Percentiles rank a stretch among this genome's conserved stretches.
Conservation (phyloP, 2,329 filamentous ascomycete species). For the Mycosphaerella sp. region DNA sequence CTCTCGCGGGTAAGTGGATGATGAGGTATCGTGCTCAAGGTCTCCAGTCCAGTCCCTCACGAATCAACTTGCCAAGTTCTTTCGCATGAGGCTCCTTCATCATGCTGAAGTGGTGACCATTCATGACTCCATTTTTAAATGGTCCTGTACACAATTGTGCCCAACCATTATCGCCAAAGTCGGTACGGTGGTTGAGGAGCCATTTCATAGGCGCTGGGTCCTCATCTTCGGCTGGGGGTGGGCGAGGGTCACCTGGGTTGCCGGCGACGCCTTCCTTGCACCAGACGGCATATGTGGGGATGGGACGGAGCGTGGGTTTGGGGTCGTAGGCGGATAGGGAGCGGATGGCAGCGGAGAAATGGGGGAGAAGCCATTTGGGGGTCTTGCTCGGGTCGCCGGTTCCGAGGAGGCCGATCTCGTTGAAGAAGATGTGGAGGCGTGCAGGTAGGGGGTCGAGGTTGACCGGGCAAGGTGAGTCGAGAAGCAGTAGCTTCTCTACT, state of each 20-base stretch:
- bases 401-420: conserved; percentile 63
- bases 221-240: conserved; percentile 54
- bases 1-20: no score
- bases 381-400: conserved; percentile 54
- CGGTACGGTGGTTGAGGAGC: conserved; percentile 65
- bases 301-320: conserved; percentile 55
- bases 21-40: background rate
- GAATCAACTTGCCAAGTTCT: conserved; percentile 39
- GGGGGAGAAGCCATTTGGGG: conserved; percentile 66
- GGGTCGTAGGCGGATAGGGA: conserved; percentile 65
- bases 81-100: conserved; percentile 54
- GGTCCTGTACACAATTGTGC: conserved; percentile 56
- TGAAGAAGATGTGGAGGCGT: conserved; percentile 65
- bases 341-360: conserved; percentile 63
- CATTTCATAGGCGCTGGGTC: conserved; percentile 53
- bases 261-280: conserved; percentile 67
- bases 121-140: conserved; percentile 61
- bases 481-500: conserved; percentile 47
- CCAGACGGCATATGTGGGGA: conserved; percentile 61
- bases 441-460: conserved; percentile 46
- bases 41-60: conserved; percentile 36
- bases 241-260: conserved; percentile 57
- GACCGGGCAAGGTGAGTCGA: conserved; percentile 50
- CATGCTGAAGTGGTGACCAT: conserved; percentile 70
- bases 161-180: conserved; percentile 66